Evolutionary conservation across 2,329 filamentous ascomycete genomes (phyloP).

Genomic region (Colletotrichum horii): DNA sequence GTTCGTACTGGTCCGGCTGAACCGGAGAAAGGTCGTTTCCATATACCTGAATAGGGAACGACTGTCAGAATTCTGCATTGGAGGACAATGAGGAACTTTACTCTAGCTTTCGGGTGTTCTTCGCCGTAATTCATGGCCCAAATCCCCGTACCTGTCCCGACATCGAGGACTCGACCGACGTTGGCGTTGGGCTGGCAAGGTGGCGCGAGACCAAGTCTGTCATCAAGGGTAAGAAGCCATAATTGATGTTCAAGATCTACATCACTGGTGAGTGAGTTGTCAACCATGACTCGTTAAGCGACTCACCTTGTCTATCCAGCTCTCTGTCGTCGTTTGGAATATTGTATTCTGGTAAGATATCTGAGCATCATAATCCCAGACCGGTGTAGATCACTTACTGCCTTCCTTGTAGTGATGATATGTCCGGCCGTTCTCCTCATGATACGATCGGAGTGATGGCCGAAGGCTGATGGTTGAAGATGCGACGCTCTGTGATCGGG

Average conservation of each 20-base stretch:
- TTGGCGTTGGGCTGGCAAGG: slow-evolving; percentile 12
- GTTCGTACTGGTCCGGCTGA: slow-evolving; percentile 32
- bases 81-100: neutral
- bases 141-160: slow-evolving; percentile 28
- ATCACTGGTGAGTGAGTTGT: neutral
- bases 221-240: slow-evolving; percentile 33
- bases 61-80: no score
- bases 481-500: no score
- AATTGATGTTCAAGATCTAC: slow-evolving; percentile 41
- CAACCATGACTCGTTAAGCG: no score
- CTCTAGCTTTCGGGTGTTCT: slow-evolving; percentile 34
- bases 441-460: no score
- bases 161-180: slow-evolving; percentile 23
- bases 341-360: neutral
- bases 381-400: neutral
- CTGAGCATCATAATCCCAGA: neutral
- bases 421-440: neutral
- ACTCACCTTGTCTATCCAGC: neutral
- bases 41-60: slow-evolving; percentile 8
- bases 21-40: slow-evolving; percentile 38
- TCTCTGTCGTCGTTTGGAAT: slow-evolving; percentile 10
- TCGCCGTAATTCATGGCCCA: slow-evolving; percentile 32
- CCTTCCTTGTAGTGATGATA: neutral
- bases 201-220: slow-evolving; percentile 32
- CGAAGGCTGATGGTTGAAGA: no score